These are phyloP conservation scores for Rosa hybrid DNA, from an alignment of 331 rosid genomes.

Conservation along the genomic window DNA sequence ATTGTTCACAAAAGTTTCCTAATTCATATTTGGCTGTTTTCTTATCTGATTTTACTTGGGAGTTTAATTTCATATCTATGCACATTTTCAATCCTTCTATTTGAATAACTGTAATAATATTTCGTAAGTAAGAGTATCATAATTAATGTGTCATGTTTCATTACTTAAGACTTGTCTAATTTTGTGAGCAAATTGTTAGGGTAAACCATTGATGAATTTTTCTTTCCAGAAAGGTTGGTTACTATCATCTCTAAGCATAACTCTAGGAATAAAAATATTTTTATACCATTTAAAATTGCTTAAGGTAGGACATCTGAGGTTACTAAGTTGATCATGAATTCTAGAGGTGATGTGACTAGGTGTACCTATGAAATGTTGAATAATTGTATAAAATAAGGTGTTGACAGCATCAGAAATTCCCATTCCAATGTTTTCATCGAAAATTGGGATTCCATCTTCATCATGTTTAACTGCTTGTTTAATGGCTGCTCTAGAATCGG, in stretches of 20 bases:
- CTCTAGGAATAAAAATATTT: neutral
- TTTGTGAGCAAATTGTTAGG: neutral
- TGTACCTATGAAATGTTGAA: too few species aligned
- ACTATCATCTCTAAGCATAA: neutral
- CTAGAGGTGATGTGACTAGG: too few species aligned
- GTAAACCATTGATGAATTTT: neutral
- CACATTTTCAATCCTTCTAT: neutral
- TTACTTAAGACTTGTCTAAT: neutral
- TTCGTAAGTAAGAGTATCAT: neutral
- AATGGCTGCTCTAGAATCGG: too few species aligned
- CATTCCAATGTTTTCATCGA: too few species aligned
- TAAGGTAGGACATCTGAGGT: too few species aligned
- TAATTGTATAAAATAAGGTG: too few species aligned
- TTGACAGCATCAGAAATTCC: too few species aligned
- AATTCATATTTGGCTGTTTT: neutral
- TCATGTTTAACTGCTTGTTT: too few species aligned
- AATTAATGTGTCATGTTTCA: neutral
- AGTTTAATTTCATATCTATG: neutral
- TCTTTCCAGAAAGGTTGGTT: slow-evolving; percentile 4
- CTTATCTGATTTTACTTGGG: neutral
- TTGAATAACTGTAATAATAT: neutral
- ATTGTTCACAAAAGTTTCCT: neutral
- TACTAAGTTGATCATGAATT: too few species aligned
- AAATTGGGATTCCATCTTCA: too few species aligned
- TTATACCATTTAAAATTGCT: neutral